These are phyloP conservation scores for Ascoidea rubescens DNA, from an alignment of 805 yeast genomes.

Conservation along the genomic window DNA sequence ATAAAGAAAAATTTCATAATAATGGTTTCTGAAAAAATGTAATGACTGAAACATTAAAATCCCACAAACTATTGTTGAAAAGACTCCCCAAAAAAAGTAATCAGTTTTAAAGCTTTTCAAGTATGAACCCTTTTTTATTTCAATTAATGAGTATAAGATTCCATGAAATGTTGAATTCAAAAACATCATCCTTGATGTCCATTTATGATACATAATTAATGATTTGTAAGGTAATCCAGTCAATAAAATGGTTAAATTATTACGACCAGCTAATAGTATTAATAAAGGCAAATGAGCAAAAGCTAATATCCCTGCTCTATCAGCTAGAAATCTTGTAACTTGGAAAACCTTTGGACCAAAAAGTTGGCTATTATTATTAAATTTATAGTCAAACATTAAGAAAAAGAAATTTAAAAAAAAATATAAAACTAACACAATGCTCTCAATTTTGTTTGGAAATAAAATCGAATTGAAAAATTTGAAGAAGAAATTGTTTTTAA, in stretches of 20 bases:
- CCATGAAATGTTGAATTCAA: slow-evolving; percentile 6
- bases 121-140: too few relatives aligned
- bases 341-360: slow-evolving; percentile 21
- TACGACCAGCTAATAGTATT: slow-evolving; percentile 57
- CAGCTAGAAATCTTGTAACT: slow-evolving; percentile 26
- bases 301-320: slow-evolving; percentile 20
- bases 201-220: slow-evolving; percentile 56
- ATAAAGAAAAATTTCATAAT: slow-evolving; percentile 5
- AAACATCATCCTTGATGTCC: slow-evolving; percentile 37
- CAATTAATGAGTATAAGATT: slow-evolving; percentile 1
- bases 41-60: slow-evolving; percentile 3
- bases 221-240: slow-evolving; percentile 54
- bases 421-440: slow-evolving; percentile 21
- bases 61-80: slow-evolving; percentile 1
- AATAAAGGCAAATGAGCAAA: slow-evolving; percentile 37
- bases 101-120: not conserved
- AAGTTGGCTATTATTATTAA: slow-evolving; percentile 22
- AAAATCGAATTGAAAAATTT: not conserved
- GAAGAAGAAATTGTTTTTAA: too few relatives aligned
- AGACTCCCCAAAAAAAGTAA: slow-evolving; percentile 3
- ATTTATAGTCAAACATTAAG: slow-evolving; percentile 15
- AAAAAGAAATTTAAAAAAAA: slow-evolving; percentile 18
- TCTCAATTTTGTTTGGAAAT: slow-evolving; percentile 26
- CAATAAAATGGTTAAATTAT: slow-evolving; percentile 44
- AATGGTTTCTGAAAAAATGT: slow-evolving; percentile 2